Evolutionary conservation across 2,329 filamentous ascomycete species (phyloP).

Genomic region (Aquanectria penicillioides): DNA sequence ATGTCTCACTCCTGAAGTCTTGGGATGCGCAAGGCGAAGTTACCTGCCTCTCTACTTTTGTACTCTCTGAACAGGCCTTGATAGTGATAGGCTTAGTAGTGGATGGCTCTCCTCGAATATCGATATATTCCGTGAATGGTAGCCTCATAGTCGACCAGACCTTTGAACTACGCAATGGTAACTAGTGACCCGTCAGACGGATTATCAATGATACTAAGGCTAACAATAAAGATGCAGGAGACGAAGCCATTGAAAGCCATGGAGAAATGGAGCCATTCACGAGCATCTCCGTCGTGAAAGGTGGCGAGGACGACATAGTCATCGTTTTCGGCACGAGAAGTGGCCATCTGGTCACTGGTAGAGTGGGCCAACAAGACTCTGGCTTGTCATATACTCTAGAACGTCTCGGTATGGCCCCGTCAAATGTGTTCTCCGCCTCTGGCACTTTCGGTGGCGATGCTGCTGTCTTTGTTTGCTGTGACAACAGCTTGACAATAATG

Average conservation of each 20-base stretch:
- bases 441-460: conserved; percentile 34
- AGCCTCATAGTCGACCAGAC: conserved; percentile 26
- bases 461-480: conserved; percentile 59
- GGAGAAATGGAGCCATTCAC: conserved; percentile 55
- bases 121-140: conserved; percentile 43
- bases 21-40: conserved; percentile 58
- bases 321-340: conserved; percentile 61
- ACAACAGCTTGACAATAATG: conserved; percentile 57
- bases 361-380: conserved; percentile 29
- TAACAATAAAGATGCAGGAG: conserved; percentile 21
- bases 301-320: conserved; percentile 39
- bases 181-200: not conserved
- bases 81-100: conserved; percentile 49
- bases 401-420: conserved; percentile 49
- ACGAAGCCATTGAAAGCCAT: not conserved
- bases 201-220: not conserved
- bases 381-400: conserved; percentile 44
- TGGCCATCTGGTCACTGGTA: conserved; percentile 59
- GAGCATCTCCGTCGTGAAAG: conserved; percentile 52
- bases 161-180: conserved; percentile 30
- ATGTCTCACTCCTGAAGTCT: conserved; percentile 41
- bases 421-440: conserved; percentile 46
- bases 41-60: conserved; percentile 56
- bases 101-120: conserved; percentile 47
- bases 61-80: conserved; percentile 36